Base-by-base conservation (phyloP, 345 rosid species). In the Xanthoceras sorbifolium region DNA sequence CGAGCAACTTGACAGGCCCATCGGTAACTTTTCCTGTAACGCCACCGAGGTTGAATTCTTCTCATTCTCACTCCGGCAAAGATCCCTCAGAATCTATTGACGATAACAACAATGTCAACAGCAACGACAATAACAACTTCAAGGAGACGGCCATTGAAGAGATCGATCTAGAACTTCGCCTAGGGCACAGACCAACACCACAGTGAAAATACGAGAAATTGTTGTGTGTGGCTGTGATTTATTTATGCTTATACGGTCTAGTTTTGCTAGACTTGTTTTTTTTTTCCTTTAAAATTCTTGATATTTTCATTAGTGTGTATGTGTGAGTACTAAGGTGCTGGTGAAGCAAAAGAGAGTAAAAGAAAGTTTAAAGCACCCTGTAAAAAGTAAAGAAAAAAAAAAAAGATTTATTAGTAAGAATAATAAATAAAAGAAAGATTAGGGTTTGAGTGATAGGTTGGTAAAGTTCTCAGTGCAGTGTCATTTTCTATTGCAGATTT, bases 151-250 rank as follows among this genome's bases (percentile, higher is more conserved):
- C 77, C 22, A 75, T 67, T 67, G 94, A 91, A 83, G 97, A 91
- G 79, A 76, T 88, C 82, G 98, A 94, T 91, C 89, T 94, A 72
- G 98, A 92, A 85, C 97, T 94, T 75, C 91, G 98, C 80, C 83
- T 94, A 77, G 93, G 97, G 84, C 90, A 81, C 32, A 76, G 85
- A 46, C 79, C 76, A 73, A 76, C 81, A 48, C 9, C 79, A 52
- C 31, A 83, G 4, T 77, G 76, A 77, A 69, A 32, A 76, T 22
- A 57, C 25, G 73, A 60, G 36, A 38, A 48, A 76, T 22, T 70
- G 44, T 55, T 54, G 74, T 40, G 55, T 77, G 81, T 65, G 80
- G 72, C 74, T 78, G 73, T 68, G 57, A 32, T 78, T 60, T 69
- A 50, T 77, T 69, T 68, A n/a, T 66, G 50, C 31, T 22, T 57